Evolutionary conservation across 208 protist species (phyloP).

Genomic region (Polymyxa betae): DNA sequence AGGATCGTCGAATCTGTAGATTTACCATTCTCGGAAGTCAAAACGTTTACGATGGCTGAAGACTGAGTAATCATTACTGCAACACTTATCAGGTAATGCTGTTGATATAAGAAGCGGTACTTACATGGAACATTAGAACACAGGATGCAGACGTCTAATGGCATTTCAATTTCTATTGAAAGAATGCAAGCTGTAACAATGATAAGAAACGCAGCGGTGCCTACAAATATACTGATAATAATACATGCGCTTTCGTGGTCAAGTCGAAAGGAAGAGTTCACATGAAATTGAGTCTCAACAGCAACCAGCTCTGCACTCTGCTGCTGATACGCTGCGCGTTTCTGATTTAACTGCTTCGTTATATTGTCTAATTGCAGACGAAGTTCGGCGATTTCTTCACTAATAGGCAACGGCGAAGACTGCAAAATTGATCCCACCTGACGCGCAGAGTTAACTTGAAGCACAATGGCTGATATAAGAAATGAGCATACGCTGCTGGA

Average conservation of each 20-base stretch:
- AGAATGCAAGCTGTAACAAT: background rate
- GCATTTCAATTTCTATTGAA: constrained; percentile 34
- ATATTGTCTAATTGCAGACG: background rate
- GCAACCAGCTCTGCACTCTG: constrained; percentile 37
- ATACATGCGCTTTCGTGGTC: background rate
- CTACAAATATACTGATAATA: background rate
- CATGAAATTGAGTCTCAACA: constrained; percentile 42
- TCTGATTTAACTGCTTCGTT: background rate
- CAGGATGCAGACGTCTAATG: background rate
- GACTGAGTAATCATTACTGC: constrained; percentile 20
- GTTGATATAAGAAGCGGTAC: background rate
- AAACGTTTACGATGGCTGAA: background rate
- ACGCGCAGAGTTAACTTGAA: too few relatives aligned
- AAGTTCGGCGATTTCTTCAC: background rate
- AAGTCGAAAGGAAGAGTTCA: background rate
- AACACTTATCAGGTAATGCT: background rate
- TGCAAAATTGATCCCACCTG: too few relatives aligned
- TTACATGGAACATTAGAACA: background rate
- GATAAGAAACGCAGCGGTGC: background rate
- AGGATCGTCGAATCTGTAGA: background rate
- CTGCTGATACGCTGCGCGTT: background rate
- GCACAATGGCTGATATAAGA: too few relatives aligned
- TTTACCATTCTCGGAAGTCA: constrained; percentile 6
- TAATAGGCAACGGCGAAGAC: too few relatives aligned
- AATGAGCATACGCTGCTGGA: background rate